Percentiles rank a stretch among this genome's conserved stretches.
These are phyloP conservation scores for Candida sanyiensis DNA, from an alignment of 805 yeast genomes.

Conservation along the genomic window DNA sequence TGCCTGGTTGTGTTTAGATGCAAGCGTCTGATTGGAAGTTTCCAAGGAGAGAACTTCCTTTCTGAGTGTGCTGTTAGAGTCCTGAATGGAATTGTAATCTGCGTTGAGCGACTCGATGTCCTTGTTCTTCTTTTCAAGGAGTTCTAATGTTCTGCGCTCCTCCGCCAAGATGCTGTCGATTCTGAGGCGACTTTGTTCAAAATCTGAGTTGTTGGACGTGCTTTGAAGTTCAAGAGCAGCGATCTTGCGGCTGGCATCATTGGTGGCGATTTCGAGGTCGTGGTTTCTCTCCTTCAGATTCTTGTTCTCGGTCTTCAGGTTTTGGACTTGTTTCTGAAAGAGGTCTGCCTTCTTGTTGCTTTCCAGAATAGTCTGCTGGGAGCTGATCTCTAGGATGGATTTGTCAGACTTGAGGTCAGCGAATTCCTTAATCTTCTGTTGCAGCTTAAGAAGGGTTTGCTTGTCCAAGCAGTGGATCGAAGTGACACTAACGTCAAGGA, in stretches of 20 bases:
- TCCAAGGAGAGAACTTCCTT: slow-evolving; percentile 35
- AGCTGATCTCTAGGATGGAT: slow-evolving; percentile 31
- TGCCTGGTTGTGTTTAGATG: slow-evolving; percentile 26
- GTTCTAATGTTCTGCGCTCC: slow-evolving; percentile 29
- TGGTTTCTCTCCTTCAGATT: slow-evolving; percentile 20
- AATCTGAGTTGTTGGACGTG: slow-evolving; percentile 7
- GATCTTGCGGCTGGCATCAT: slow-evolving; percentile 17
- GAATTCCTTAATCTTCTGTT: slow-evolving; percentile 29
- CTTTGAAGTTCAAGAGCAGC: slow-evolving; percentile 14
- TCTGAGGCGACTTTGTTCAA: slow-evolving; percentile 11
- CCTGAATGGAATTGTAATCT: slow-evolving; percentile 35
- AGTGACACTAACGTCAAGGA: slow-evolving; percentile 27
- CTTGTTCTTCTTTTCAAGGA: slow-evolving; percentile 33
- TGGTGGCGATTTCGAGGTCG: slow-evolving; percentile 20
- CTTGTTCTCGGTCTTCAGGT: slow-evolving; percentile 21
- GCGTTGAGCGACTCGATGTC: slow-evolving; percentile 30
- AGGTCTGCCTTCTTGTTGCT: slow-evolving; percentile 28
- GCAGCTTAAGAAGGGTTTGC: slow-evolving; percentile 25
- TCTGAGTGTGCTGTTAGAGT: slow-evolving; percentile 34
- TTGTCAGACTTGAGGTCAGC: slow-evolving; percentile 34
- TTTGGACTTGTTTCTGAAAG: slow-evolving; percentile 27
- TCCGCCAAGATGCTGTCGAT: slow-evolving; percentile 19
- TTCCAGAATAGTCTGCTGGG: slow-evolving; percentile 36
- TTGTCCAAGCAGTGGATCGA: slow-evolving; percentile 21
- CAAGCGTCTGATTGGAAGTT: slow-evolving; percentile 29